Evolutionary conservation across 2,329 filamentous ascomycete genomes (phyloP), one percentile per base, ranked within the genome.

Genomic region (Chaetomium globosum): DNA sequence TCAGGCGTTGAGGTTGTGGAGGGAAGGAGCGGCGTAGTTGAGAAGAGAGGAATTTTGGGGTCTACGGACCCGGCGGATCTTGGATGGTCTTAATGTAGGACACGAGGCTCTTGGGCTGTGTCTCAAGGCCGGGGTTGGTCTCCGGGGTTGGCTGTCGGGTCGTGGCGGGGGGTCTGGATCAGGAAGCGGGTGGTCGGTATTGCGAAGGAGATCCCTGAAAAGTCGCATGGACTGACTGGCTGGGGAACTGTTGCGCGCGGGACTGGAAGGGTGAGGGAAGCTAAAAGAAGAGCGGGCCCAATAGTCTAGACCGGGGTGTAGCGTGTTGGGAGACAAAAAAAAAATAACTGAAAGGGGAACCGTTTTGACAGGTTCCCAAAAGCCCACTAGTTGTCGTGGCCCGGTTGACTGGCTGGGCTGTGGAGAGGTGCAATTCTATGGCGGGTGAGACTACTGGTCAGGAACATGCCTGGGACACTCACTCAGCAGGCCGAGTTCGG

Each of bases 31-130:
- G 54, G 60, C 53, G 61, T 21, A 52, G 59, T 55, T 51, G 39
- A 65, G 63, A 67, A 49, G 59, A 60, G 36, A 31, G 49, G 61
- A 66, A 57, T 65, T 62, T 67, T 69, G 65, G 65, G 67, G 67
- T 69, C 65, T 59, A 59, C 63, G 63, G 65, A 62, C 56, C 61
- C 59, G 61, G 67, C 58, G 61, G 67, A 61, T 30, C 59, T 51
- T 59, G 63, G 63, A 64, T 49, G 53, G 49, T 43, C 52, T 68
- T 65, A 56, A 53, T 63, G 49, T 60, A 12, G 39, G 62, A 58
- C 52, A 61, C 39, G 63, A 59, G 55, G 49, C 61, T 62, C 57
- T 48, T 61, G 61, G 54, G 30, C 53, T 39, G 65, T 62, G 64
- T 63, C 57, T 64, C 51, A 33, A 52, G 36, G 49, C 48, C 39